Conservation (phyloP, 805 yeast species). For the Yamadazyma akitaensis region DNA sequence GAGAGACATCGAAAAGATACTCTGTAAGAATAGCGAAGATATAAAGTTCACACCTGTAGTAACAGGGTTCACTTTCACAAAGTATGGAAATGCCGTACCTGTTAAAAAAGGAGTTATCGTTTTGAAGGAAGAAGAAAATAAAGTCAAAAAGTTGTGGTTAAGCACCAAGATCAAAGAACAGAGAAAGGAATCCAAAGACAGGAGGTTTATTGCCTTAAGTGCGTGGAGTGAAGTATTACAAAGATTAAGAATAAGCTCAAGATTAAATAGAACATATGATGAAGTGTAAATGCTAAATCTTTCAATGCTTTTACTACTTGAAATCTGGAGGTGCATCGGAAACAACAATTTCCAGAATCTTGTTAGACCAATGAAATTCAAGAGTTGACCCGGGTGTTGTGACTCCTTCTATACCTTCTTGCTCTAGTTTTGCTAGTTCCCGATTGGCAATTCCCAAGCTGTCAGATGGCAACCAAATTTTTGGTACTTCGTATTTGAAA, state of each 20-base stretch:
- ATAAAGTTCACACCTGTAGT: conserved; percentile 31
- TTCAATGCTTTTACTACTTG: conserved; percentile 15
- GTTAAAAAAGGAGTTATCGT: conserved; percentile 27
- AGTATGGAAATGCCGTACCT: conserved; percentile 26
- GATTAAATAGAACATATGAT: conserved; percentile 11
- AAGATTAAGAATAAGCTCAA: conserved; percentile 17
- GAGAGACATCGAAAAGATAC: conserved; percentile 19
- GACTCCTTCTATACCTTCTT: conserved; percentile 19
- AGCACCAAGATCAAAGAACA: conserved; percentile 15
- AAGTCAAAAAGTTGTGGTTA: conserved; percentile 26
- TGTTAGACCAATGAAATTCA: conserved; percentile 11
- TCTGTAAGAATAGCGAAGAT: conserved; percentile 12
- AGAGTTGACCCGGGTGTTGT: conserved; percentile 25
- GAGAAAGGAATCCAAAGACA: conserved; percentile 2
- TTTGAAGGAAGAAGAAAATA: conserved; percentile 12
- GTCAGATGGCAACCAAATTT: conserved; percentile 41
- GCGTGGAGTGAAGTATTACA: conserved; percentile 16
- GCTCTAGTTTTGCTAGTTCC: conserved; percentile 4
- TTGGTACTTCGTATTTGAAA: conserved; percentile 34
- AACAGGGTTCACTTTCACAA: conserved; percentile 25
- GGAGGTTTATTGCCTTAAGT: conserved; percentile 6
- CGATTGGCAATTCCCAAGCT: conserved; percentile 15
- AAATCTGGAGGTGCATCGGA: conserved; percentile 33
- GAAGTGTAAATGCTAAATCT: conserved; percentile 5
- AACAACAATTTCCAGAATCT: conserved; percentile 16